Base-by-base conservation (phyloP, 106 monocot genomes). In the Acorus calamus region DNA sequence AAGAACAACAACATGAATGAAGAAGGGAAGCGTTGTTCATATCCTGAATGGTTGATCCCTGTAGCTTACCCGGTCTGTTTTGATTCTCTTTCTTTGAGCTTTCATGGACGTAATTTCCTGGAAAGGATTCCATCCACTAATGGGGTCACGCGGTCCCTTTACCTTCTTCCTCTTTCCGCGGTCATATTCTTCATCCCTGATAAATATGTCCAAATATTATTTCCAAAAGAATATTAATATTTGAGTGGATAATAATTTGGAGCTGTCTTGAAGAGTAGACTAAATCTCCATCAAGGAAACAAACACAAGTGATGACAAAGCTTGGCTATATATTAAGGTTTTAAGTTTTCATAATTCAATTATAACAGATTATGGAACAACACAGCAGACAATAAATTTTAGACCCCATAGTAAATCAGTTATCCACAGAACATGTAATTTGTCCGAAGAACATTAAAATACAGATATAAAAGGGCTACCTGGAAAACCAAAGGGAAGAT, bases 101-200 rank as follows among this genome's bases (percentile, higher is more conserved):
- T 76, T 84, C 4, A 68, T 57, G 14, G 62, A 50, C n/a, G 77
- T 78, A 47, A 74, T 61, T 55, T 87, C 83, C 50, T 91, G 84
- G 80, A 96, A 96, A 12, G 55, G 84, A 50, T 96, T 96, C 42
- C 66, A 53, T 2, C 78, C 86, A 44, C 13, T 71, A 62, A 75
- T 80, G 4, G 58, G 62, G 9, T 60, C 50, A 11, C 5, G 55
- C 5, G 63, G 64, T 62, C 71, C 78, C 70, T 72, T 89, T 9
- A 87, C 60, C 70, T 98, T 98, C 73, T 98, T 98, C 66, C 72
- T 81, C 75, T 67, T 98, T 7, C 96, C 96, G 11, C 61, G 73
- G 28, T 98, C 96, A 44, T 83, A 90, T 57, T 87, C 91, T 67
- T 81, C 85, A 46, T 87, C 96, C 87, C 96, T 98, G 69, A 44